Conservation (phyloP, 495 filamentous ascomycete species). For the Annulohypoxylon maeteangense region DNA sequence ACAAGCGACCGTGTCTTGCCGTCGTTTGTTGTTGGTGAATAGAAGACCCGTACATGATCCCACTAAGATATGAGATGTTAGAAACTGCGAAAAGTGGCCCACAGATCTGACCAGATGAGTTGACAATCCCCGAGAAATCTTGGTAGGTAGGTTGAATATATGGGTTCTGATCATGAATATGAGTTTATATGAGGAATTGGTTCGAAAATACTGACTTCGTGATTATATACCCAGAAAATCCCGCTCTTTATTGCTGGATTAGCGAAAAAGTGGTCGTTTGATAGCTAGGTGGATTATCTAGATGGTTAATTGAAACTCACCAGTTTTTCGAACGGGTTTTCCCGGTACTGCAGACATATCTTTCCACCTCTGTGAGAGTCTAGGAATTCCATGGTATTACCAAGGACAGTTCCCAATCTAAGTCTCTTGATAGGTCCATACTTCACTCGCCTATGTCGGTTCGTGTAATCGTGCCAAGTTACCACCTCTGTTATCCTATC, state of each 20-base stretch:
- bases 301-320: too few relatives aligned
- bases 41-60: constrained; percentile 15
- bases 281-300: background rate
- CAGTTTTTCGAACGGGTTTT: constrained; percentile 18
- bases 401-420: background rate
- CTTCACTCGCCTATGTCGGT: constrained; percentile 9
- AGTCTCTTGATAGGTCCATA: constrained; percentile 7
- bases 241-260: background rate
- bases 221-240: constrained; percentile 18
- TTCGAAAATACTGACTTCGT: background rate
- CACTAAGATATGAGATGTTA: background rate
- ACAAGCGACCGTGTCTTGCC: background rate
- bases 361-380: background rate
- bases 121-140: background rate
- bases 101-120: too few relatives aligned
- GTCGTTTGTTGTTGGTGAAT: background rate
- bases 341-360: constrained; percentile 10
- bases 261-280: background rate
- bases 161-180: background rate
- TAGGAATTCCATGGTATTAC: constrained; percentile 17
- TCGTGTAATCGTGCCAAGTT: constrained; percentile 24
- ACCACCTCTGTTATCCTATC: constrained; percentile 17
- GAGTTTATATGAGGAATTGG: background rate
- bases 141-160: background rate
- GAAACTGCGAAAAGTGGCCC: background rate